These are phyloP conservation scores for Solanum hybrid DNA, from an alignment of 305 asterid genomes.

Conservation along the genomic window DNA sequence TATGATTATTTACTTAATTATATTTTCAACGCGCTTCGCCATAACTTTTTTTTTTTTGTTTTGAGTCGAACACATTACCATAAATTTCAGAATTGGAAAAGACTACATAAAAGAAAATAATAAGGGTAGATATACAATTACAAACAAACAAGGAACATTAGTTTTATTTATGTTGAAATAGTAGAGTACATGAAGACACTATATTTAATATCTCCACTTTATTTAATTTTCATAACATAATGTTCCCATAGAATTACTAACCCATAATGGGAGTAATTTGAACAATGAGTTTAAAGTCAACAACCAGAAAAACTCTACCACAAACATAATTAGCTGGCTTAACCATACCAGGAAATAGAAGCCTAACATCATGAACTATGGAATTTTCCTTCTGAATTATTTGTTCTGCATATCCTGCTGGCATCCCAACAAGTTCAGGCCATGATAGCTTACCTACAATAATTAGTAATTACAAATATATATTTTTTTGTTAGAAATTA, in stretches of 20 bases:
- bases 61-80: no score
- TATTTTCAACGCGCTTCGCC: not conserved
- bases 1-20: not conserved
- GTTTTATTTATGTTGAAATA: no score
- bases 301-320: not conserved
- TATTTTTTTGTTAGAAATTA: not conserved
- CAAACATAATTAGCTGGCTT: rapidly evolving
- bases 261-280: not conserved
- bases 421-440: not conserved
- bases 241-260: no score
- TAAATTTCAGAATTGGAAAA: not conserved
- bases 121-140: no score
- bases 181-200: not conserved
- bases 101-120: not conserved
- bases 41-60: no score
- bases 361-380: not conserved
- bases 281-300: not conserved
- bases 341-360: not conserved
- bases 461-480: not conserved
- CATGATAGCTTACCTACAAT: not conserved
- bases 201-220: not conserved
- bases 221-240: no score
- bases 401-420: not conserved
- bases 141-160: not conserved
- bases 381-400: not conserved